Conservation (phyloP, 768 basidiomycete species). For the Dictyophora rubrovolvata region DNA sequence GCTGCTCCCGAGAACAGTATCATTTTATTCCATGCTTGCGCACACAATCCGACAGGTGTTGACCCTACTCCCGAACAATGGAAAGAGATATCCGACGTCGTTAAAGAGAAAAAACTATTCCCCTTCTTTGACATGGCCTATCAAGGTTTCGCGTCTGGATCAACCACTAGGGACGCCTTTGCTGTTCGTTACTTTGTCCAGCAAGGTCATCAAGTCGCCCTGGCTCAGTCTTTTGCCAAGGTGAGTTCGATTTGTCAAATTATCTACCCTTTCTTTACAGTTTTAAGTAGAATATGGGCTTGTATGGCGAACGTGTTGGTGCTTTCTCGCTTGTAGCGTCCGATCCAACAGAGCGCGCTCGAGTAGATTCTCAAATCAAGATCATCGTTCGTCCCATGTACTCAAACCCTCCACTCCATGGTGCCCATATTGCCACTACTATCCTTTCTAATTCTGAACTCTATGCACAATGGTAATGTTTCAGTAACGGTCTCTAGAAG, state of each 20-base stretch:
- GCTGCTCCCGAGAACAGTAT: conserved; percentile 70
- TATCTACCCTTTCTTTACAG: background rate
- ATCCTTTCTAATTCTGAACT: conserved; percentile 69
- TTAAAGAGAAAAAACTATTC: conserved; percentile 83
- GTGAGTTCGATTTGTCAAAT: conserved; percentile 11
- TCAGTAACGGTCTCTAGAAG: background rate
- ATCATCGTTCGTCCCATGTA: conserved; percentile 95
- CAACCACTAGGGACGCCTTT: conserved; percentile 83
- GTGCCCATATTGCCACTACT: conserved; percentile 75
- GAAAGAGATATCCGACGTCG: conserved; percentile 77
- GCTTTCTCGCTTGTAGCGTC: conserved; percentile 76
- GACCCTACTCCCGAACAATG: conserved; percentile 93
- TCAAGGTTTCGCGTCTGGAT: conserved; percentile 96
- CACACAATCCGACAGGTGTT: conserved; percentile 97
- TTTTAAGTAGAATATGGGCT: conserved; percentile 70
- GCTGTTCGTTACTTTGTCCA: conserved; percentile 90
- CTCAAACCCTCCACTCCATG: conserved; percentile 92
- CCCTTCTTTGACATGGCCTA: conserved; percentile 99
- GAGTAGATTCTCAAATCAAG: conserved; percentile 90
- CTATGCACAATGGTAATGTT: conserved; percentile 59
- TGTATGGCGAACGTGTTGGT: conserved; percentile 98
- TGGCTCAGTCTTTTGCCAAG: conserved; percentile 95
- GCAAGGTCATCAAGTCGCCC: conserved; percentile 81
- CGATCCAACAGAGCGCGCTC: conserved; percentile 66
- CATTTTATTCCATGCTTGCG: conserved; percentile 91